Conservation (phyloP, 768 basidiomycete species). For the Tylopilus plumbeoviolaceoides region DNA sequence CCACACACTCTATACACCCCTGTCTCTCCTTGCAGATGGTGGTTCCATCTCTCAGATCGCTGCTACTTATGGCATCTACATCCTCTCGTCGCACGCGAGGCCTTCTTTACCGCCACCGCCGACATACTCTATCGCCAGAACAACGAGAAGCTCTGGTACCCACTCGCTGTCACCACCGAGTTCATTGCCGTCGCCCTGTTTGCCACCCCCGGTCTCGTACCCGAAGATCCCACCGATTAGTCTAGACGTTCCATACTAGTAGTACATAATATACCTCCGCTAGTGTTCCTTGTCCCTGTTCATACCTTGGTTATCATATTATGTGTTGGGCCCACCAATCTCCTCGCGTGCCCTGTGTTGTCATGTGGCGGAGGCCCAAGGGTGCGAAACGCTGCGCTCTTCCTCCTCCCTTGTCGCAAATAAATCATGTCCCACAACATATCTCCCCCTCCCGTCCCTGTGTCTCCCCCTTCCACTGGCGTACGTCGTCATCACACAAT, state of each 20-base stretch:
- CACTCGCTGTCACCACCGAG: slow-evolving; percentile 31
- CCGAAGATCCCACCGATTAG: background rate
- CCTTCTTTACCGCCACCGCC: slow-evolving; percentile 29
- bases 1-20: background rate
- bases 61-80: slow-evolving; percentile 15
- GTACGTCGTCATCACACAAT: slow-evolving; percentile 86
- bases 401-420: background rate
- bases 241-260: background rate
- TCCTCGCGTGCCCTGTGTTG: background rate
- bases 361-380: slow-evolving; percentile 22
- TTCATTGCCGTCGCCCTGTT: slow-evolving; percentile 29
- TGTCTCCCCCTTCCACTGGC: slow-evolving; percentile 35
- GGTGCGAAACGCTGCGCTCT: slow-evolving; percentile 18
- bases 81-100: slow-evolving; percentile 28
- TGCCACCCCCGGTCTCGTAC: slow-evolving; percentile 31
- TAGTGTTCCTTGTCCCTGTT: slow-evolving; percentile 4
- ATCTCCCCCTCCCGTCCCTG: slow-evolving; percentile 40
- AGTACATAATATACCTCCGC: slow-evolving; percentile 1
- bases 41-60: slow-evolving; percentile 8
- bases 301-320: background rate
- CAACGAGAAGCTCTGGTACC: slow-evolving; percentile 32
- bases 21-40: slow-evolving; percentile 3
- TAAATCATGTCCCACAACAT: slow-evolving; percentile 38
- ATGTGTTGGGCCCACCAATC: slow-evolving; percentile 1
- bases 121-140: slow-evolving; percentile 13